Base-by-base conservation (phyloP, 805 yeast species). In the Wickerhamiella nectarea region DNA sequence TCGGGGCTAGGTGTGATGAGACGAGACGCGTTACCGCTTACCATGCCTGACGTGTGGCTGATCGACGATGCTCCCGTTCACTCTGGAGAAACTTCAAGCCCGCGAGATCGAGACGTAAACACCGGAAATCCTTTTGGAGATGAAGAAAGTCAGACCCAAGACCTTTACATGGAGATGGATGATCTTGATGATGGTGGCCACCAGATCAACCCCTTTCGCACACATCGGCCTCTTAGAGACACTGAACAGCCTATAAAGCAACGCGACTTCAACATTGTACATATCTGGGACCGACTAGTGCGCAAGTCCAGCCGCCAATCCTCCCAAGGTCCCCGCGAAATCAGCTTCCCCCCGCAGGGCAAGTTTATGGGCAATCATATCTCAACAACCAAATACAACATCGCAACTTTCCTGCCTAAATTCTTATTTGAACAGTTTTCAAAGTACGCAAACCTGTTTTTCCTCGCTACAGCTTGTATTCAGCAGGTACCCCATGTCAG, bases 401-500 rank as follows among this genome's bases (percentile, higher is more conserved):
- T 77, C 47, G 94, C 91, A 19, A 93, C 98, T 0, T 91, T 91
- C 55, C 50, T 91, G 39, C 98, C 98, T 18, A 93, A 93, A 62
- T 91, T 91, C 58, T 64, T 91, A 50, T 85, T 86, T 55, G 98
- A 91, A 66, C 98, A 91, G 63, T 93, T 91, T 63, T 83, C 95
- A 49, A 91, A 89, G 62, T 93, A 91, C 59, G 96, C 99, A 9
- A 91, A 91, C 58, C 67, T 91, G 60, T 91, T 91, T 64, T 91
- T 91, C 61, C 66, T 91, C 42, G 83, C 84, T 65, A 91, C 99
- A 0, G 81, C 96, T 1, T 70, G 75, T 31, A 89, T 91, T 53
- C 99, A 91, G 65, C 99, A 91, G 61, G 97, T 91, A 10, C 99
- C 99, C 3, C 74, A 79, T 50, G 97, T 91, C 3, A 77, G 95